A percentile compares a stretch with the other conserved stretches of the same genome.
phyloP scores from a whole-genome alignment of 495 filamentous ascomycete species.

The Daldinia loculata region DNA sequence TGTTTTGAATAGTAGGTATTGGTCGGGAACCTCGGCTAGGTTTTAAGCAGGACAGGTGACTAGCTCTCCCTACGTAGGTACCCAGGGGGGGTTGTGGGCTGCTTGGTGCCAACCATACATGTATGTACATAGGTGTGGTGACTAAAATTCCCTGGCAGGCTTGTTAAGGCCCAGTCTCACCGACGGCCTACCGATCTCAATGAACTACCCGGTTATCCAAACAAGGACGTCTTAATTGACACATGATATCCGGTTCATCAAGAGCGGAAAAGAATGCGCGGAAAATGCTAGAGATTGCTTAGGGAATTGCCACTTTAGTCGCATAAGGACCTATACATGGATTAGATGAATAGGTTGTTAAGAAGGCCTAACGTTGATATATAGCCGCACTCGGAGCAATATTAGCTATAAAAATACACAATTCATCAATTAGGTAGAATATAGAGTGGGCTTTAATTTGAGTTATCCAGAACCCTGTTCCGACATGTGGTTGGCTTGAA shows the following conservation, averaged over 20 bases:
- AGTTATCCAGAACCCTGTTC: conserved; percentile 10
- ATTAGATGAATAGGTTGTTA: conserved; percentile 39
- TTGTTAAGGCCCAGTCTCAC: conserved; percentile 44
- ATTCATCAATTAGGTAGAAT: conserved; percentile 10
- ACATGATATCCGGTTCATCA: conserved; percentile 1
- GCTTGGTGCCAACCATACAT: conserved; percentile 33
- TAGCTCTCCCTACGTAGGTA: conserved; percentile 26
- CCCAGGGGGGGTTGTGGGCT: conserved; percentile 33
- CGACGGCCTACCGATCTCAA: conserved; percentile 39
- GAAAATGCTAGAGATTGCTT: background rate
- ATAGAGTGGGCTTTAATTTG: conserved; percentile 20
- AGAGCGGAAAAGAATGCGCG: background rate
- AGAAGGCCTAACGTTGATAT: conserved; percentile 21
- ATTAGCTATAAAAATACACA: conserved; percentile 3
- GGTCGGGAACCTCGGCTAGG: conserved; percentile 26
- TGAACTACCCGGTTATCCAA: conserved; percentile 36
- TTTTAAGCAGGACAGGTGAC: conserved; percentile 37
- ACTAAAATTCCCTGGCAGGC: conserved; percentile 42
- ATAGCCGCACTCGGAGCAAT: conserved; percentile 37
- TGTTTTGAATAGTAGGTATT: conserved; percentile 17
- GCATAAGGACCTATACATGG: conserved; percentile 15
- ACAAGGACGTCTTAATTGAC: conserved; percentile 24
- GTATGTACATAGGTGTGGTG: conserved; percentile 22
- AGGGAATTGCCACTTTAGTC: conserved; percentile 18
- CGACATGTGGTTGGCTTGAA: conserved; percentile 22